These are phyloP conservation scores for Trichoderma gamsii DNA, from an alignment of 495 filamentous ascomycete species.

Conservation along the genomic window DNA sequence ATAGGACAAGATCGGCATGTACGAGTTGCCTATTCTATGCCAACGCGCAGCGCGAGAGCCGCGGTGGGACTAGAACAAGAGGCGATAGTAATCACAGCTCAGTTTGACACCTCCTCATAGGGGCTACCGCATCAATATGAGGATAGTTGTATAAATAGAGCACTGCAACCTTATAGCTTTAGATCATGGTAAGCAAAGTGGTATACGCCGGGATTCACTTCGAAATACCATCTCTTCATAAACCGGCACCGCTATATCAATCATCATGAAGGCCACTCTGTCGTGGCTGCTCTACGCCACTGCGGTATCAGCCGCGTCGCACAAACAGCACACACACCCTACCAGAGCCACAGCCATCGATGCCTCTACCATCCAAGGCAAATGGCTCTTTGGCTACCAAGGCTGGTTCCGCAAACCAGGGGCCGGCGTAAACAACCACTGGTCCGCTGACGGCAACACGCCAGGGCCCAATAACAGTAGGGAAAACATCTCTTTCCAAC, in stretches of 20 bases:
- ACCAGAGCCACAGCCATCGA: conserved; percentile 21
- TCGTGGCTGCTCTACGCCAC: neutral
- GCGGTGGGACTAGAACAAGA: neutral
- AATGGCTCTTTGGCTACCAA: conserved; percentile 30
- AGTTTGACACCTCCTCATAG: neutral
- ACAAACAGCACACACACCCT: neutral
- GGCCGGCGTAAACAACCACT: neutral
- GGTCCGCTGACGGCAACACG: conserved; percentile 22
- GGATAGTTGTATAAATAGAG: neutral
- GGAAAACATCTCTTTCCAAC: neutral
- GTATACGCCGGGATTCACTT: neutral
- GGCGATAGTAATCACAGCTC: neutral
- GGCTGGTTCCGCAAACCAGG: conserved; percentile 30
- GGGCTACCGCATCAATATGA: neutral
- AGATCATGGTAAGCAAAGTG: neutral
- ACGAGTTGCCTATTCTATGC: neutral
- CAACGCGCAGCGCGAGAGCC: neutral
- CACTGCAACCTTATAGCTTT: neutral
- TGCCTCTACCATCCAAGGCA: conserved; percentile 25
- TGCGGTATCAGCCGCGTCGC: neutral
- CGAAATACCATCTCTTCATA: neutral
- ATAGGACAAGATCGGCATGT: neutral
- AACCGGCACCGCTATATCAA: neutral
- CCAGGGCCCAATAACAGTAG: conserved; percentile 5
- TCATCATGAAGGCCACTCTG: conserved; percentile 6